Conservation (phyloP, 306 rosid genomes). For the Nissolia schottii region DNA sequence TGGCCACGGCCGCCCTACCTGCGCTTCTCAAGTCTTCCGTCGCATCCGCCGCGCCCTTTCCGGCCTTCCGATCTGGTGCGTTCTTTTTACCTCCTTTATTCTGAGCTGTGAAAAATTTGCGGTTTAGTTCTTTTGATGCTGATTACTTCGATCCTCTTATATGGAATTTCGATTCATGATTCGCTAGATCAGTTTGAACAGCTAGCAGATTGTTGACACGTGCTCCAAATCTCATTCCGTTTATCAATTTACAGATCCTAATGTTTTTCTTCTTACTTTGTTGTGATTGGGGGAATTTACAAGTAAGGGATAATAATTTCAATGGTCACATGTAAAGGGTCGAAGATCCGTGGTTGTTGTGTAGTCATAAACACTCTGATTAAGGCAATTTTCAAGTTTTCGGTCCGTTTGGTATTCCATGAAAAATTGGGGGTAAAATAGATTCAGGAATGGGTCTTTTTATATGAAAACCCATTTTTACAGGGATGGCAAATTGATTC, state of each 20-base stretch:
- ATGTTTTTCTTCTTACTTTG: background rate
- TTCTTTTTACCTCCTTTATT: background rate
- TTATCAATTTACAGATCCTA: constrained; percentile 18
- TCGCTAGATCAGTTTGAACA: background rate
- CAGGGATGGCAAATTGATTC: background rate
- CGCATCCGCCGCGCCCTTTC: background rate
- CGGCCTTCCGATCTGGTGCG: constrained; percentile 22
- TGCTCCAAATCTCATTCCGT: background rate
- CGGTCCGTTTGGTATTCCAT: background rate
- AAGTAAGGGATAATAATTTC: background rate
- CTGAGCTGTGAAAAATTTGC: background rate
- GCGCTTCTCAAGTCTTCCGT: background rate
- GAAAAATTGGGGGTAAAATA: background rate
- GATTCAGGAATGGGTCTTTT: background rate
- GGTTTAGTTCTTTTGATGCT: background rate
- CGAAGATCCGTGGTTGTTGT: constrained; percentile 16
- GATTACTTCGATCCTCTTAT: constrained; percentile 8
- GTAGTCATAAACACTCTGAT: background rate
- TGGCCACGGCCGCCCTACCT: background rate
- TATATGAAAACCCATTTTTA: background rate
- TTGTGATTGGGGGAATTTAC: constrained; percentile 8
- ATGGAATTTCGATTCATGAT: background rate
- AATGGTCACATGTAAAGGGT: background rate
- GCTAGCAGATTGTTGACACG: background rate
- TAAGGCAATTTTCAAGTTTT: background rate